phyloP scores from a whole-genome alignment of 2,329 filamentous ascomycete genomes.

The Truncatella angustata region DNA sequence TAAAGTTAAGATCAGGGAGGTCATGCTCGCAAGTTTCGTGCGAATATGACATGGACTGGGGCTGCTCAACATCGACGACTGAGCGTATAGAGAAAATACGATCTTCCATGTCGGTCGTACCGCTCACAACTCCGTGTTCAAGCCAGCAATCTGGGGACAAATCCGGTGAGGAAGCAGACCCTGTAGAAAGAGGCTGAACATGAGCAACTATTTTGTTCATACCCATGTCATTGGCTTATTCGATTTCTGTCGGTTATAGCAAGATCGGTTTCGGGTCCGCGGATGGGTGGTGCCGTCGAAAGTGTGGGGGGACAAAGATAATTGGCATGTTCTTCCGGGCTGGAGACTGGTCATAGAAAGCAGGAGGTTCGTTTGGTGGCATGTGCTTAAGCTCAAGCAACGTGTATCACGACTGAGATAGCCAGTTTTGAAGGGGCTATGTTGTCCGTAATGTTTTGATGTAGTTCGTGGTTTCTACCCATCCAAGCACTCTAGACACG shows the following conservation, averaged over 20 bases:
- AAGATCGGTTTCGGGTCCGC: slow-evolving; percentile 1
- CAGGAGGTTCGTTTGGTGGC: too few relatives aligned
- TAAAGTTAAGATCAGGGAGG: slow-evolving; percentile 28
- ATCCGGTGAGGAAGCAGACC: slow-evolving; percentile 40
- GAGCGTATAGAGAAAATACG: slow-evolving; percentile 80
- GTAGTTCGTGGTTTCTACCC: too few relatives aligned
- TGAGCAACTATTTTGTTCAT: not conserved
- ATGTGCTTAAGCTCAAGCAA: too few relatives aligned
- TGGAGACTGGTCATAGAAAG: too few relatives aligned
- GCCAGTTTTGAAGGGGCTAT: too few relatives aligned
- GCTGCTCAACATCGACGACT: slow-evolving; percentile 67
- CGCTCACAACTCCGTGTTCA: slow-evolving; percentile 27
- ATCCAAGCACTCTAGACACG: too few relatives aligned
- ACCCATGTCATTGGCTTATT: slow-evolving; percentile 1
- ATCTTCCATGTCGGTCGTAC: slow-evolving; percentile 41
- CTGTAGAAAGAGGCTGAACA: not conserved
- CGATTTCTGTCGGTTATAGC: slow-evolving; percentile 1
- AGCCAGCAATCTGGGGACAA: slow-evolving; percentile 39
- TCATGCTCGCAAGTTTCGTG: slow-evolving; percentile 38
- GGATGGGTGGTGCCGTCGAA: too few relatives aligned
- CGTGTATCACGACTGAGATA: too few relatives aligned
- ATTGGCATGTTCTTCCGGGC: too few relatives aligned
- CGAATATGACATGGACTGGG: slow-evolving; percentile 30
- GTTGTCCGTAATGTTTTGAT: too few relatives aligned
- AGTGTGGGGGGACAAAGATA: too few relatives aligned